Percentiles rank a stretch among this genome's conserved stretches.
Evolutionary conservation across 352 stramenopile genomes (phyloP).

Genomic region (Pythium angustatum): DNA sequence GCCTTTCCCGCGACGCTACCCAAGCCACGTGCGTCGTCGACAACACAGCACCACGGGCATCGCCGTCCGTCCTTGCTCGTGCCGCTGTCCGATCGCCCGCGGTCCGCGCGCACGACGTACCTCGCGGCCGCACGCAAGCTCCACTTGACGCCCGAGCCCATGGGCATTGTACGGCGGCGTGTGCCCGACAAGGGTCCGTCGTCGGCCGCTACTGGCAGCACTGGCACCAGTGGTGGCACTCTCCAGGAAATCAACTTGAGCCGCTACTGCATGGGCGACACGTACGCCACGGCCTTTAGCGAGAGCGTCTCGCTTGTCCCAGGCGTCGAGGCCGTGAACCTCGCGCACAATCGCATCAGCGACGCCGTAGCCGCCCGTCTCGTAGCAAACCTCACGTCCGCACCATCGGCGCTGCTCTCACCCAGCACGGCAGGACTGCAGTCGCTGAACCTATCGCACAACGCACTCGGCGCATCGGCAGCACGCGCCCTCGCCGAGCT

Average conservation of each 20-base stretch:
- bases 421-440: too few species aligned
- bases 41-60: background rate
- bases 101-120: conserved; percentile 63
- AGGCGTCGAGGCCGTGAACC: conserved; percentile 65
- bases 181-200: conserved; percentile 48
- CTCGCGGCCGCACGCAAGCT: conserved; percentile 57
- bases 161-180: conserved; percentile 62
- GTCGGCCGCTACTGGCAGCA: conserved; percentile 31
- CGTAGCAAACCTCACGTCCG: conserved; percentile 36
- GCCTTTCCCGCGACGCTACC: background rate
- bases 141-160: conserved; percentile 57
- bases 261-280: conserved; percentile 69
- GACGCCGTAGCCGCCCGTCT: conserved; percentile 57
- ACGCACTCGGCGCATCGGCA: conserved; percentile 42
- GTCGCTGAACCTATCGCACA: conserved; percentile 70
- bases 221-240: conserved; percentile 42
- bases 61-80: conserved; percentile 16
- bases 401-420: conserved; percentile 23
- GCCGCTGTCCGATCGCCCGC: conserved; percentile 35
- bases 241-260: conserved; percentile 68
- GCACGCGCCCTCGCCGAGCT: conserved; percentile 44
- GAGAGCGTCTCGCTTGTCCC: conserved; percentile 64
- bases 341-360: conserved; percentile 72
- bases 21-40: background rate
- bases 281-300: conserved; percentile 57